phyloP scores from a whole-genome alignment of 805 yeast genomes.

The Clavispora santaluciae region DNA sequence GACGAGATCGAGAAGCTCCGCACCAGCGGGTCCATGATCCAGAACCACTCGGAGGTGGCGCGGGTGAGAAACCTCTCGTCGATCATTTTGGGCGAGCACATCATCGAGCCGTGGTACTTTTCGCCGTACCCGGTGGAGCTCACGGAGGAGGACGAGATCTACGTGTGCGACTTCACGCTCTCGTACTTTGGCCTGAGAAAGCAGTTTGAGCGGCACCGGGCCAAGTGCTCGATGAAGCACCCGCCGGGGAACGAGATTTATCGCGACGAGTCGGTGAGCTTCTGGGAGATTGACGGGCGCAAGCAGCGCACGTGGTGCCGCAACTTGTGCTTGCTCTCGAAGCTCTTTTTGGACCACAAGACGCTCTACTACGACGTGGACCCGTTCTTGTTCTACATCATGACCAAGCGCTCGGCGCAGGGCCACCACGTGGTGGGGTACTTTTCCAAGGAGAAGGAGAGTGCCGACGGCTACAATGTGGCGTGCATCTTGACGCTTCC shows the following conservation, averaged over 20 bases:
- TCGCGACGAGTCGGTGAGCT: conserved; percentile 86
- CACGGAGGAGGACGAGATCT: conserved; percentile 86
- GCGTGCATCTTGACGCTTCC: conserved; percentile 97
- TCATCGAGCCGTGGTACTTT: conserved; percentile 98
- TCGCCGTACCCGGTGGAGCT: conserved; percentile 95
- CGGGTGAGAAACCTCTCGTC: conserved; percentile 78
- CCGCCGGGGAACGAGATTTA: conserved; percentile 99
- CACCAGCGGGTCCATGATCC: conserved; percentile 97
- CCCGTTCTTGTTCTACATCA: conserved; percentile 92
- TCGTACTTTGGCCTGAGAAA: conserved; percentile 83
- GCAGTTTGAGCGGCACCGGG: conserved; percentile 88
- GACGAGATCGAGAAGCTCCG: conserved; percentile 89
- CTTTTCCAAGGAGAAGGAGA: conserved; percentile 94
- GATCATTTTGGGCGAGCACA: conserved; percentile 81
- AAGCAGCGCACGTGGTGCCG: conserved; percentile 97
- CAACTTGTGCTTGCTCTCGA: conserved; percentile 84
- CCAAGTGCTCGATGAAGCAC: conserved; percentile 82
- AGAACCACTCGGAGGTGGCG: conserved; percentile 78
- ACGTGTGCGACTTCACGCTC: conserved; percentile 86
- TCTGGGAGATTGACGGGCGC: conserved; percentile 96
- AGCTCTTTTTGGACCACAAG: conserved; percentile 90
- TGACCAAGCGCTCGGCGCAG: conserved; percentile 83
- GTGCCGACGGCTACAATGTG: conserved; percentile 90
- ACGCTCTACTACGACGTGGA: conserved; percentile 97
- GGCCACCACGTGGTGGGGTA: conserved; percentile 97